These are phyloP conservation scores for Solanum pimpinellifolium DNA, from an alignment of 257 asterid genomes.

Conservation along the genomic window DNA sequence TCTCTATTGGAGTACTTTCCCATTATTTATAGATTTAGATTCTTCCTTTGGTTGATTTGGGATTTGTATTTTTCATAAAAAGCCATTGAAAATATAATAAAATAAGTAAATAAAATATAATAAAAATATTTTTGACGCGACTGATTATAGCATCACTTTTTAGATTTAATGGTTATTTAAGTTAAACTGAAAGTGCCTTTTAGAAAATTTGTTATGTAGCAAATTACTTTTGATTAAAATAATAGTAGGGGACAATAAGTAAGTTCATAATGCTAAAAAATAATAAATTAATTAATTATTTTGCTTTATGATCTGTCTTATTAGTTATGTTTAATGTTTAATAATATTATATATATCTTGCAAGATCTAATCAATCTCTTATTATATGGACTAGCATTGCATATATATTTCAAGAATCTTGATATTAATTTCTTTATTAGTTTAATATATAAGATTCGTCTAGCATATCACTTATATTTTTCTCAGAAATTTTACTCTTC, in stretches of 20 bases:
- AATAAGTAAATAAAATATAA: background rate
- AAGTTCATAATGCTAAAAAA: background rate
- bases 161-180: background rate
- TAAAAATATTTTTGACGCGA: background rate
- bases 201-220: background rate
- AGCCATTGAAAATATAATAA: background rate
- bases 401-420: too few relatives aligned
- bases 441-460: too few relatives aligned
- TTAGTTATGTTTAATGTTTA: background rate
- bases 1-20: background rate
- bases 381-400: too few relatives aligned
- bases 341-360: background rate
- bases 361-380: background rate
- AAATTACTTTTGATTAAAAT: background rate
- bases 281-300: background rate
- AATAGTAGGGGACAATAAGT: background rate
- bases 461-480: too few relatives aligned
- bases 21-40: background rate
- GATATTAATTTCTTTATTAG: too few relatives aligned
- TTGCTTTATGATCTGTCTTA: background rate
- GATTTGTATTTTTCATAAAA: background rate
- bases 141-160: background rate
- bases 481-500: too few relatives aligned
- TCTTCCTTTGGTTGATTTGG: background rate
- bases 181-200: background rate